These are phyloP conservation scores for Pisolithus microcarpus DNA, from an alignment of 768 basidiomycete genomes.

Conservation along the genomic window DNA sequence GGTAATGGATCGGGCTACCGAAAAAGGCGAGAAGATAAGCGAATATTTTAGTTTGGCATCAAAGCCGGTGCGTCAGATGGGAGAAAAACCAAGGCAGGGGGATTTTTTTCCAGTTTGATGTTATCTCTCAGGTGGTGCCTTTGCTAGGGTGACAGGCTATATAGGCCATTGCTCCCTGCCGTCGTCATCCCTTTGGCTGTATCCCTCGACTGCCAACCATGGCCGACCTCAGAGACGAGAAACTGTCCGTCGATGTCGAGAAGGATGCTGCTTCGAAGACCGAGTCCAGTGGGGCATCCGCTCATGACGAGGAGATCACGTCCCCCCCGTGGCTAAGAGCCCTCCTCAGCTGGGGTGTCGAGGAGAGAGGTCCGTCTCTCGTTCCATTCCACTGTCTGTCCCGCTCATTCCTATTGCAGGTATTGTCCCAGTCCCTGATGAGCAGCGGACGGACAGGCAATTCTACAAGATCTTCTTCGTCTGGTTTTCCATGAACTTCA, in stretches of 20 bases:
- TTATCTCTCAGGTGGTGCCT: neutral
- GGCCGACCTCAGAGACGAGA: conserved; percentile 19
- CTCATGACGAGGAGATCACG: neutral
- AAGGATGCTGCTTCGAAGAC: conserved; percentile 20
- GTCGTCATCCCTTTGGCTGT: neutral
- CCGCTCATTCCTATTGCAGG: conserved; percentile 24
- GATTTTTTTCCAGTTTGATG: neutral
- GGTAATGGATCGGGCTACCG: conserved; percentile 4
- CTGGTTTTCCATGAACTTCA: conserved; percentile 68
- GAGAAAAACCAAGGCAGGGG: neutral
- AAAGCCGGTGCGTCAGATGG: neutral
- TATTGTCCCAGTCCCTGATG: conserved; percentile 44
- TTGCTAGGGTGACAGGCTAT: neutral
- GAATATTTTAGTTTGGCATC: conserved; percentile 1
- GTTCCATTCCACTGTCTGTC: neutral
- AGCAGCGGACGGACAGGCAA: conserved; percentile 48
- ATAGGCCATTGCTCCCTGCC: neutral
- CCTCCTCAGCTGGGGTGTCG: conserved; percentile 26
- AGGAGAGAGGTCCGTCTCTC: conserved; percentile 20
- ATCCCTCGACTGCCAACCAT: conserved; percentile 10
- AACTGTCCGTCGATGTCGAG: conserved; percentile 20
- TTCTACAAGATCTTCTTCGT: conserved; percentile 63
- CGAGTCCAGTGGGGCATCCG: conserved; percentile 3
- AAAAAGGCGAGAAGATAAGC: conserved; percentile 3
- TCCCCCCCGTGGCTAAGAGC: conserved; percentile 10